phyloP scores from a whole-genome alignment of 495 filamentous ascomycete genomes.

The Annulohypoxylon nitens region DNA sequence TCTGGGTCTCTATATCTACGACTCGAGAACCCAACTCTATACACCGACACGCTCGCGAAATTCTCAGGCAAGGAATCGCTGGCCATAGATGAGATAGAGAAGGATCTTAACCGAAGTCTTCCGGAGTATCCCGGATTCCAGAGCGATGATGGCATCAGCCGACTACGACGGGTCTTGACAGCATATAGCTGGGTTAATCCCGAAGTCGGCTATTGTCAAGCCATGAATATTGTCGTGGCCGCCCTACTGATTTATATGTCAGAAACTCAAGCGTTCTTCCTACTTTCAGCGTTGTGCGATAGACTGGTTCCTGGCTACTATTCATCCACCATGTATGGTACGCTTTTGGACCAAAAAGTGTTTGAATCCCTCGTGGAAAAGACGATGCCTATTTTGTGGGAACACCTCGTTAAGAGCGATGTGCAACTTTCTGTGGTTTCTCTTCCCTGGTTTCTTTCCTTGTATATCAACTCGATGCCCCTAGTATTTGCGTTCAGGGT shows the following conservation, averaged over 20 bases:
- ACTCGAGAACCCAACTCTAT: constrained; percentile 85
- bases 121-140: constrained; percentile 98
- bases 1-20: constrained; percentile 91
- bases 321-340: constrained; percentile 98
- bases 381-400: constrained; percentile 99
- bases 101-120: constrained; percentile 94
- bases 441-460: constrained; percentile 95
- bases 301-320: constrained; percentile 96
- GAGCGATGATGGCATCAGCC: constrained; percentile 92
- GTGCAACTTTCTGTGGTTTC: constrained; percentile 99
- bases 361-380: constrained; percentile 97
- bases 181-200: constrained; percentile 97
- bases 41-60: constrained; percentile 83
- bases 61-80: constrained; percentile 85
- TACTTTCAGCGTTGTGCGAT: constrained; percentile 92
- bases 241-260: constrained; percentile 98
- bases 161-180: constrained; percentile 88
- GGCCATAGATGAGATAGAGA: constrained; percentile 98
- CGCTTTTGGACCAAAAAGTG: constrained; percentile 93
- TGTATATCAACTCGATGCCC: constrained; percentile 99
- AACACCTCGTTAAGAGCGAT: constrained; percentile 93
- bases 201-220: constrained; percentile 97
- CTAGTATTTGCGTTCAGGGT: constrained; percentile 97
- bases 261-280: constrained; percentile 93
- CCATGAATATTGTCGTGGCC: constrained; percentile 99